Evolutionary conservation across 2,329 filamentous ascomycete species (phyloP).

Genomic region (Teratosphaeria viscida): DNA sequence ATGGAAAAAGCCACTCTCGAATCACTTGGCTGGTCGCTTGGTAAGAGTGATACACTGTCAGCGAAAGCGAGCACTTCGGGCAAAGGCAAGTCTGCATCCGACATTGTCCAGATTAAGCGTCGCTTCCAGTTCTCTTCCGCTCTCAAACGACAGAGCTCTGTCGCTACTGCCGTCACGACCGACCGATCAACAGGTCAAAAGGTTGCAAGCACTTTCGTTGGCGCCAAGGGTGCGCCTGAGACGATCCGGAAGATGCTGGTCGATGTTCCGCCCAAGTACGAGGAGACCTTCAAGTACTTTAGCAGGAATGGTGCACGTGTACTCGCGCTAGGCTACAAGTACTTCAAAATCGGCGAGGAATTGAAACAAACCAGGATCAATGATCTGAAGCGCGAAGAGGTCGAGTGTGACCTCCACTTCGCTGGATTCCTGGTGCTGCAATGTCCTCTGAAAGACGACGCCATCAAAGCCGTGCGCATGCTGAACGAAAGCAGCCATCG

Average conservation of each 20-base stretch:
- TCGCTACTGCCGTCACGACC: conserved; percentile 68
- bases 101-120: conserved; percentile 86
- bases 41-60: conserved; percentile 72
- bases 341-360: conserved; percentile 70
- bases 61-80: conserved; percentile 47
- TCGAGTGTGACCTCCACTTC: conserved; percentile 75
- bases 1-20: conserved; percentile 96
- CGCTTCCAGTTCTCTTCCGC: conserved; percentile 97
- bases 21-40: conserved; percentile 87
- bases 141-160: conserved; percentile 88
- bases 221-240: conserved; percentile 93
- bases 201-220: conserved; percentile 77
- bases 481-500: conserved; percentile 97
- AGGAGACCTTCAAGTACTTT: conserved; percentile 98
- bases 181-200: conserved; percentile 65
- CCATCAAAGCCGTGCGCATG: conserved; percentile 88
- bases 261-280: conserved; percentile 73
- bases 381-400: conserved; percentile 83
- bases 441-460: conserved; percentile 92
- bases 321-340: conserved; percentile 87
- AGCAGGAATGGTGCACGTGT: conserved; percentile 92
- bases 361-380: conserved; percentile 79
- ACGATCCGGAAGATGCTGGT: conserved; percentile 92
- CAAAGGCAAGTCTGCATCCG: conserved; percentile 38
- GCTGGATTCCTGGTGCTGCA: conserved; percentile 93